A percentile compares a stretch with the other conserved stretches of the same genome.
phyloP scores from a whole-genome alignment of 2,329 filamentous ascomycete genomes.

The Annulohypoxylon truncatum region DNA sequence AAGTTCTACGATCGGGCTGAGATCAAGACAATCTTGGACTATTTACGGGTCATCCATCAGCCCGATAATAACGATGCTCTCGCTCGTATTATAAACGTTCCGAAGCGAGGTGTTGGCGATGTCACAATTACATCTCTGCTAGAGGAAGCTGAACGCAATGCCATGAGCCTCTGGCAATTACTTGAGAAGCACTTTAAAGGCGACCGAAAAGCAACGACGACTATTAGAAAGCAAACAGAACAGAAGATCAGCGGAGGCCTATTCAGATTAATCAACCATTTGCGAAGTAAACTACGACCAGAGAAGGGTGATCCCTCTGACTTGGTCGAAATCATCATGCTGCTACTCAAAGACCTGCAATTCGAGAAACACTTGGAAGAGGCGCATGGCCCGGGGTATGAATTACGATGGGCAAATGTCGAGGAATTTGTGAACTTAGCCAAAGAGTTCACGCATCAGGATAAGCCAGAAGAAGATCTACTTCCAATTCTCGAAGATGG shows the following conservation, averaged over 20 bases:
- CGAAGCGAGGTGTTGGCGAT: conserved; percentile 83
- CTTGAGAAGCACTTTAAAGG: conserved; percentile 68
- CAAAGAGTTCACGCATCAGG: conserved; percentile 71
- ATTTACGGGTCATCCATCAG: conserved; percentile 85
- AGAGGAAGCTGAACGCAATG: conserved; percentile 78
- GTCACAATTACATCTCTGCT: conserved; percentile 78
- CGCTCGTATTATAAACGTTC: conserved; percentile 84
- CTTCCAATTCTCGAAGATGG: conserved; percentile 77
- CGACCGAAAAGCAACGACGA: conserved; percentile 60
- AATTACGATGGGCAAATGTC: conserved; percentile 87
- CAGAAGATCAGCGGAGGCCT: conserved; percentile 65
- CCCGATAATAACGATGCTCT: conserved; percentile 90
- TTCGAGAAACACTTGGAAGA: conserved; percentile 80
- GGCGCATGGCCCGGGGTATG: conserved; percentile 74
- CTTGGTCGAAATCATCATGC: conserved; percentile 63
- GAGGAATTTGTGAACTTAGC: conserved; percentile 88
- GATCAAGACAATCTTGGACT: conserved; percentile 88
- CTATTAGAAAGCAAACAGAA: conserved; percentile 62
- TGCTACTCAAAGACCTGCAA: conserved; percentile 71
- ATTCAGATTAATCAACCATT: conserved; percentile 56
- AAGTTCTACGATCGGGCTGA: conserved; percentile 94
- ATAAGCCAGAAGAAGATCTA: conserved; percentile 61
- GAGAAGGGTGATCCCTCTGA: conserved; percentile 49
- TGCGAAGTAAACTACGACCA: conserved; percentile 50
- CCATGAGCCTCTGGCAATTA: conserved; percentile 80